A percentile compares a stretch with the other conserved stretches of the same genome.
Evolutionary conservation across 305 asterid genomes (phyloP).

Genomic region (Rubia balearica): DNA sequence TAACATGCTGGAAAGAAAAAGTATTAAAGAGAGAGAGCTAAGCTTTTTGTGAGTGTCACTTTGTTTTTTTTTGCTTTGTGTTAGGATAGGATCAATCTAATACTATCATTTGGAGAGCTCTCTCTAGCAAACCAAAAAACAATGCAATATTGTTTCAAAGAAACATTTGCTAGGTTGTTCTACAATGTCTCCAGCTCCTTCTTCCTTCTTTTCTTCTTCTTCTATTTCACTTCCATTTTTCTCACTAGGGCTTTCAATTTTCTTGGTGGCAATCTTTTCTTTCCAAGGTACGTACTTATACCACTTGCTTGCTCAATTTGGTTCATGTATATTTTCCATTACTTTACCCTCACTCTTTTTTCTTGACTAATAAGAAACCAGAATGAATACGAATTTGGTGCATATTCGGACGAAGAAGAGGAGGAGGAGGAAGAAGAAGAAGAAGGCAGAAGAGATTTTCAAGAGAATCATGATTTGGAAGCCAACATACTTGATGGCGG

Average conservation of each 20-base stretch:
- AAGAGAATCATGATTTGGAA: constrained; percentile 16
- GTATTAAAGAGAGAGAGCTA: constrained; percentile 44
- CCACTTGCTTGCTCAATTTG: background rate
- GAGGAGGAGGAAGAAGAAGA: constrained; percentile 38
- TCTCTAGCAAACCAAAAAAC: constrained; percentile 21
- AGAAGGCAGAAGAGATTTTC: constrained; percentile 19
- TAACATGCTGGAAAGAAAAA: constrained; percentile 26
- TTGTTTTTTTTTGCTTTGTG: constrained; percentile 35
- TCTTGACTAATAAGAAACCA: constrained; percentile 40
- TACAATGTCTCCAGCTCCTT: constrained; percentile 60
- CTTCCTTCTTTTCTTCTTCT: constrained; percentile 62
- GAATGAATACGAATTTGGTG: constrained; percentile 39
- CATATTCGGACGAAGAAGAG: constrained; percentile 48
- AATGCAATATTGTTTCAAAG: constrained; percentile 49
- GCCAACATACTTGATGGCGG: constrained; percentile 15
- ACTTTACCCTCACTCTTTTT: background rate
- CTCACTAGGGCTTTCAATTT: constrained; percentile 59
- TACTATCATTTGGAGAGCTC: constrained; percentile 24
- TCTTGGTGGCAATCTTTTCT: constrained; percentile 70
- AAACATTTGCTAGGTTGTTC: constrained; percentile 57
- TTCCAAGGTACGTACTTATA: constrained; percentile 40
- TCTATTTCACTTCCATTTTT: constrained; percentile 65
- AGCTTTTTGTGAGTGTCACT: constrained; percentile 30
- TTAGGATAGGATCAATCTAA: constrained; percentile 16
- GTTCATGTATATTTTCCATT: background rate